Conservation (phyloP, 2,329 filamentous ascomycete species). For the Geoglossum cookeanum region DNA sequence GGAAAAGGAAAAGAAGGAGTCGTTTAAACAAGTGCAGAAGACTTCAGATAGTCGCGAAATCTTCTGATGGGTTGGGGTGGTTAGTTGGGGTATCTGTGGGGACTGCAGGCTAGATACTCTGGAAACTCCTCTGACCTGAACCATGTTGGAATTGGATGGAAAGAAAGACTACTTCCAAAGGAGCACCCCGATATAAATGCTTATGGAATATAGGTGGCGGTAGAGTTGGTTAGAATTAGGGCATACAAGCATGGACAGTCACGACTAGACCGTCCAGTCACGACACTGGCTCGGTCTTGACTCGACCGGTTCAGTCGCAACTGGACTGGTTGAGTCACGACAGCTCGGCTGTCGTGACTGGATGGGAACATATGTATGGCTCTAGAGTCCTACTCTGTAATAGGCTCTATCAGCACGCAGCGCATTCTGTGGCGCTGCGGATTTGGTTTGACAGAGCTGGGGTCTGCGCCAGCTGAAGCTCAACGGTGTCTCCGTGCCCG, state of each 20-base stretch:
- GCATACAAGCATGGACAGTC: conserved; percentile 6
- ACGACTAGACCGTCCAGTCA: no score
- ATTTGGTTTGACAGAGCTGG: no score
- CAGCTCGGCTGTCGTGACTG: no score
- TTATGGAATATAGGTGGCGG: conserved; percentile 7
- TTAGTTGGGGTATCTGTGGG: not conserved
- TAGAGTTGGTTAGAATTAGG: conserved; percentile 8
- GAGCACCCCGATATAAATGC: not conserved
- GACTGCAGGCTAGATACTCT: not conserved
- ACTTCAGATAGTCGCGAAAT: not conserved
- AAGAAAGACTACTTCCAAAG: conserved; percentile 7
- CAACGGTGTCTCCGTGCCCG: not conserved
- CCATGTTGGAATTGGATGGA: conserved; percentile 12
- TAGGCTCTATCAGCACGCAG: no score
- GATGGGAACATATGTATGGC: no score
- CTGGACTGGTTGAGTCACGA: no score
- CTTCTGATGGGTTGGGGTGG: not conserved
- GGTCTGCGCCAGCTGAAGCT: not conserved
- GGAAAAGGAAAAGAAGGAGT: not conserved
- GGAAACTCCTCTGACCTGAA: conserved; percentile 13
- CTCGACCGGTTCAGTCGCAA: no score
- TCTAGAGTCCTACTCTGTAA: no score
- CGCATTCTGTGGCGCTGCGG: no score
- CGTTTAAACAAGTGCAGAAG: not conserved
- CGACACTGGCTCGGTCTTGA: no score